Evolutionary conservation across 1,284 basidiomycete genomes (phyloP).

Genomic region (Mycena citricolor): DNA sequence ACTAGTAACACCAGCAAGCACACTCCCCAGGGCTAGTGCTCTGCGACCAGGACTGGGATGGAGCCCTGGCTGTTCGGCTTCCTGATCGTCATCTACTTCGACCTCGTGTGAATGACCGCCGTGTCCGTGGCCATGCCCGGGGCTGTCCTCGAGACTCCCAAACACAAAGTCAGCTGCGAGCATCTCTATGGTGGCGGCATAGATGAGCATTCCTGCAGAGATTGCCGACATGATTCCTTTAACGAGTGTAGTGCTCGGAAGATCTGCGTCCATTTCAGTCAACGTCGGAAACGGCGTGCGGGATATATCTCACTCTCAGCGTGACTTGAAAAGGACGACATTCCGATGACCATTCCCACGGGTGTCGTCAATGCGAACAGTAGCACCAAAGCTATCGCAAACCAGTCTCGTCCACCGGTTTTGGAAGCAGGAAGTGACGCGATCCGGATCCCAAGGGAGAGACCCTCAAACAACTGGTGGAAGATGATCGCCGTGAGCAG

Average conservation of each 20-base stretch:
- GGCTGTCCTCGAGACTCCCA: slow-evolving; percentile 44
- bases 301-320: slow-evolving; percentile 17
- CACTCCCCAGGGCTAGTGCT: slow-evolving; percentile 52
- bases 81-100: slow-evolving; percentile 18
- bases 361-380: slow-evolving; percentile 75
- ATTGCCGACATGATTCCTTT: slow-evolving; percentile 74
- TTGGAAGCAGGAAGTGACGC: slow-evolving; percentile 54
- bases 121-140: slow-evolving; percentile 31
- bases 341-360: slow-evolving; percentile 59
- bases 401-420: slow-evolving; percentile 30
- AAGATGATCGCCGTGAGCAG: slow-evolving; percentile 73
- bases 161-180: slow-evolving; percentile 77
- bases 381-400: slow-evolving; percentile 55
- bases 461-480: slow-evolving; percentile 79
- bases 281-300: neutral
- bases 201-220: slow-evolving; percentile 78
- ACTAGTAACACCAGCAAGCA: slow-evolving; percentile 52
- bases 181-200: slow-evolving; percentile 79
- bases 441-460: slow-evolving; percentile 76
- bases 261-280: slow-evolving; percentile 1
- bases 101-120: slow-evolving; percentile 21
- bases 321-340: slow-evolving; percentile 44
- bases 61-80: slow-evolving; percentile 11
- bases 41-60: slow-evolving; percentile 39
- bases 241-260: slow-evolving; percentile 48